Base-by-base conservation (phyloP, 805 yeast genomes). In the Ogataea philodendri region DNA sequence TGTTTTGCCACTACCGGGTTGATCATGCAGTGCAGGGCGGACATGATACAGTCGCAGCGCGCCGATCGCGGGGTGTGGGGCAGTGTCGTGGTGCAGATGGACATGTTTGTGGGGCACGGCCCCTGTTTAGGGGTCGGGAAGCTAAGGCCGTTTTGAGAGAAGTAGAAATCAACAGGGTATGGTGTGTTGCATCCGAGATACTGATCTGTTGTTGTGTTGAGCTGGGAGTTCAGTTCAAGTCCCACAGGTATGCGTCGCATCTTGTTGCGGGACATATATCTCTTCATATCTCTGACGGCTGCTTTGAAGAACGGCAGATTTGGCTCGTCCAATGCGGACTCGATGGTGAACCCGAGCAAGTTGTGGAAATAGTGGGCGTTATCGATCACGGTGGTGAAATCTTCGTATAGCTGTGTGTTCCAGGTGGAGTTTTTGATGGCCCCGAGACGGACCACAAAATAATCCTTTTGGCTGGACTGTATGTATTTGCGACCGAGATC, bases 301-400 rank as follows among this genome's bases (percentile, higher is more conserved):
- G 96, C 94, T 69, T 88, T 89, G 35, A 87, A 89, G 59, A 77
- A 86, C 4, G 96, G 70, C 34, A 65, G 65, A 53, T 81, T 84
- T 60, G 81, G 81, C 7, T 94, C 67, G 33, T 84, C 74, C 28
- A 84, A 93, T 67, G 86, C 94, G 59, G 85, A 84, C 29, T 95
- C 95, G 16, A 95, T 95, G 59, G 86, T 84, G 70, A 82, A 86
- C 1, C 96, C 97, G 48, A 89, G 67, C n/a, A 85, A 71, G 62
- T 85, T 86, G 21, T 76, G 55, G 65, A 82, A 83, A 50, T 70
- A 67, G 37, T 76, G 72, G 60, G 86, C 71, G 39, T 74, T 65
- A 60, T 88, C 95, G 32, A 88, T 76, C 15, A 86, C 90, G 15
- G 71, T 64, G 31, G 81, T 78, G 66, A 87, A 89, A 51, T 94